Base-by-base conservation (phyloP, 2,329 filamentous ascomycete genomes). In the Penicillium sp. region DNA sequence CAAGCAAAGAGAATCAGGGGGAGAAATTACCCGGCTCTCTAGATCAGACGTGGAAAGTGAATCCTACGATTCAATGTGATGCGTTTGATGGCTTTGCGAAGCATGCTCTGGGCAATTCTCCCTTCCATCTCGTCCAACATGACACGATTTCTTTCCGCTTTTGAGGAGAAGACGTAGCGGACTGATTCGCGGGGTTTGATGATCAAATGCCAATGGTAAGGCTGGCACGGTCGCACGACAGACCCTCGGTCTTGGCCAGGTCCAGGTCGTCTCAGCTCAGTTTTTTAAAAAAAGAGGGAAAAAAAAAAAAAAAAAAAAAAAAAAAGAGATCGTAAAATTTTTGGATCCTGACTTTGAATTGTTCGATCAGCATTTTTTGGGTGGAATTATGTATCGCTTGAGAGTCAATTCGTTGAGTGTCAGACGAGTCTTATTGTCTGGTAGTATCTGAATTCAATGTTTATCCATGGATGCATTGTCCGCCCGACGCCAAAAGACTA, bases 1-100 rank as follows among this genome's bases (percentile, higher is more conserved):
- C 29, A 31, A 34, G 33, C 52, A 42, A 37, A 43, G 46, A 39
- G 52, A 49, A 44, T 40, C 43, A 48, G 31, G n/a, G 10, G 14
- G 24, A n/a, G 14, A 11, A 28, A 29, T 42, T 42, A 5, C 10
- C 5, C 37, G 13, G 16, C 24, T 26, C 39, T 23, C 21, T 43
- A 43, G 39, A 13, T 43, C 39, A 43, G 8, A 43, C 26, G n/a
- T 14, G 39, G 39, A 43, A 43, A 13, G 39, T 19, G 14, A 43
- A 43, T 43, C 39, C 39, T 19, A 28, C 23, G 14, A 16, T 43
- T 26, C 39, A 43, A 43, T 18, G 23, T 7, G 8, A 43, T 28
- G 3, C 8, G 13, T 26, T 28, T 28, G 10, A 16, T 18, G 9
- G 14, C 14, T 26, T 43, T 18, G 7, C 37, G 13, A 40, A 23